phyloP scores from a whole-genome alignment of 441 rosid species.

The Corymbia citriodora region DNA sequence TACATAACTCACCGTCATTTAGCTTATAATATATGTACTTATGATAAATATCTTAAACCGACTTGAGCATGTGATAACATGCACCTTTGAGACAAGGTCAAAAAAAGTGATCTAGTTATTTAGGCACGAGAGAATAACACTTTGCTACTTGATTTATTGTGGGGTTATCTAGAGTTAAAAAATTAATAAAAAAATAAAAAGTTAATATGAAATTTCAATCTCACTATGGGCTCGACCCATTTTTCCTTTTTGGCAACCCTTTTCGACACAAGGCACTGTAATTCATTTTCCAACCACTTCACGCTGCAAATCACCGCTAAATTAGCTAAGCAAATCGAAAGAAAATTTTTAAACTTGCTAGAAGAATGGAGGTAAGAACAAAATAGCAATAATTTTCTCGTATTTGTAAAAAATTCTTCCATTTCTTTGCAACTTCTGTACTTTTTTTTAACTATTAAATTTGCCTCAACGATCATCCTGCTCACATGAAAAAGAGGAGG shows the following conservation, averaged over 20 bases:
- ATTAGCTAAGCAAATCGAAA: rapidly evolving
- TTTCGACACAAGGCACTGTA: rapidly evolving
- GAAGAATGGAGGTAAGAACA: background rate
- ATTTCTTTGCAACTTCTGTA: background rate
- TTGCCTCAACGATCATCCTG: too few relatives aligned
- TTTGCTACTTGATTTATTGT: background rate
- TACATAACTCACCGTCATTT: background rate
- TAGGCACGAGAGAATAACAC: rapidly evolving
- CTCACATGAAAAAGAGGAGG: too few relatives aligned
- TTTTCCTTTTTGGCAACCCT: rapidly evolving
- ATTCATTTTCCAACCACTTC: background rate
- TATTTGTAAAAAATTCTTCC: rapidly evolving
- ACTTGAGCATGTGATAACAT: background rate
- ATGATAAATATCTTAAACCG: background rate
- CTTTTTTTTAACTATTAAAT: background rate
- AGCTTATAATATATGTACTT: background rate
- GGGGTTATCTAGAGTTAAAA: background rate
- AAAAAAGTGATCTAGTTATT: background rate
- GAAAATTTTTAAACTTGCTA: background rate
- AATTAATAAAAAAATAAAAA: background rate
- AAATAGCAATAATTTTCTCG: background rate
- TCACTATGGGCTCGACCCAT: rapidly evolving
- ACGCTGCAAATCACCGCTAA: background rate
- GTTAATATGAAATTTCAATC: background rate
- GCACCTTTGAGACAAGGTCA: rapidly evolving